Base-by-base conservation (phyloP, 768 basidiomycete species). In the Calocybe gangraenosa region DNA sequence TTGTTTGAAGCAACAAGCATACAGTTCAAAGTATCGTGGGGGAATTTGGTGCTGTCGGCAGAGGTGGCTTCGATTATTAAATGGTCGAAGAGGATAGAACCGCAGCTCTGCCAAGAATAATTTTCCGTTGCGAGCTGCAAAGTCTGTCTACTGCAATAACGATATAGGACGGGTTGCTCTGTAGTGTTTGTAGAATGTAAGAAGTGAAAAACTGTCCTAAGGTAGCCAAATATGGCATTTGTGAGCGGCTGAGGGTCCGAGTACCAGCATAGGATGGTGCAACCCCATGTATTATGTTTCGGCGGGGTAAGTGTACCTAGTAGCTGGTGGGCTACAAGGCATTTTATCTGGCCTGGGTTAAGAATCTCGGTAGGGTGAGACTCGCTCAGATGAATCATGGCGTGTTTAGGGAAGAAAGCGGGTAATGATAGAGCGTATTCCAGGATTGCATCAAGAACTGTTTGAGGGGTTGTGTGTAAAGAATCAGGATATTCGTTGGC, bases 211-310 rank as follows among this genome's bases (percentile, higher is more conserved):
- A 65, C 31, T 17, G 62, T 56, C 21, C 53, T 44, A 19, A 65
- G 51, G 44, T 66, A 67, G 19, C 63, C 64, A 2, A 37, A 34
- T 21, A 67, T 56, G 8, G 63, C 65, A 21, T 49, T 47, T 23
- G 59, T 48, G 32, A 62, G 52, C 22, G 60, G 53, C 34, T 61
- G 61, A 37, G 50, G 54, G 22, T 52, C 51, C 6, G 62, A 58
- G 48, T 65, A 66, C 65, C 65, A 66, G 31, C 53, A 58, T 17
- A 52, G 42, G 39, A 65, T 63, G n/a, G 58, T 63, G 44, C 59
- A 61, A 32, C 61, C 63, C 64, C 60, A 66, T 10, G 40, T 51
- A 40, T 59, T 65, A 15, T 54, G 55, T 32, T 49, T 45, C 3
- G 64, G 63, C 3, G 51, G 58, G 8, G 40, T 47, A 17, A 65